phyloP scores from a whole-genome alignment of 106 monocot genomes.

The Amphibolis antarctica region DNA sequence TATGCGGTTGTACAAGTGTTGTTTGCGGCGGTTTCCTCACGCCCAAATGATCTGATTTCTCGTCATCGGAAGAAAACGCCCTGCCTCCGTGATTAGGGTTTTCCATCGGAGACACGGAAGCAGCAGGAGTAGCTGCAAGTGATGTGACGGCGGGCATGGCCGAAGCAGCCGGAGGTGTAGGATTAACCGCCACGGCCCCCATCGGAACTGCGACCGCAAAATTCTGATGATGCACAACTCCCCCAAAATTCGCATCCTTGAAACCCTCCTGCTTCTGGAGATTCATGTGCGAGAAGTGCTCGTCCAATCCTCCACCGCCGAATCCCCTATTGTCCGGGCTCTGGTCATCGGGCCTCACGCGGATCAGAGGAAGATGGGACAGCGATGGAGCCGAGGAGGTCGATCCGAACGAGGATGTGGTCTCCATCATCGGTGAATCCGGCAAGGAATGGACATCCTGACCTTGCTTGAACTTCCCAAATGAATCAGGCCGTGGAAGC shows the following conservation, averaged over 20 bases:
- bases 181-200: neutral
- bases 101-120: conserved; percentile 25
- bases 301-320: conserved; percentile 25
- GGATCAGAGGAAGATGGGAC: conserved; percentile 72
- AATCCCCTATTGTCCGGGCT: conserved; percentile 18
- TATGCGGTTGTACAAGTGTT: conserved; percentile 3
- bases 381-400: conserved; percentile 56
- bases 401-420: conserved; percentile 67
- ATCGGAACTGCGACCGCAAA: conserved; percentile 6
- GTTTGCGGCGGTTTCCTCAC: conserved; percentile 10
- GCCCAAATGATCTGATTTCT: conserved; percentile 36
- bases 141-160: neutral
- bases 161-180: neutral
- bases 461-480: conserved; percentile 17
- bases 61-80: conserved; percentile 42
- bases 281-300: conserved; percentile 62
- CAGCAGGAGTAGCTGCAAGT: neutral
- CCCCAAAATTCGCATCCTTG: neutral
- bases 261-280: conserved; percentile 8
- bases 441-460: conserved; percentile 58
- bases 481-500: conserved; percentile 34
- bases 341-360: conserved; percentile 45
- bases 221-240: conserved; percentile 49
- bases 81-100: conserved; percentile 12
- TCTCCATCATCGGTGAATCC: conserved; percentile 70